phyloP scores from a whole-genome alignment of 1,284 basidiomycete species.

The Trichosporon ovoides region DNA sequence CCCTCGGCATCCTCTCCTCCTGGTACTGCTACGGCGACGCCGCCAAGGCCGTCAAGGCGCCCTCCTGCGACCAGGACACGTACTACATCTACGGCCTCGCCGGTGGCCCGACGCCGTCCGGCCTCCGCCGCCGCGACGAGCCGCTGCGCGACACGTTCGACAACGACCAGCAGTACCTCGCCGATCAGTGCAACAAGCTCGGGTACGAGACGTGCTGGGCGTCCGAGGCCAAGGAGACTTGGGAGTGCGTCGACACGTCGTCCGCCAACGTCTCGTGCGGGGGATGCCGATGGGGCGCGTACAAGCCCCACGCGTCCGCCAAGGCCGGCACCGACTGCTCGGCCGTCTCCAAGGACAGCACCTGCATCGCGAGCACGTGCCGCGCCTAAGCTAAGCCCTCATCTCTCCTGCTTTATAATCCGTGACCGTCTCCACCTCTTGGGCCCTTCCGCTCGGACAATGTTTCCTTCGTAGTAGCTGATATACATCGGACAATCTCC shows the following conservation, averaged over 20 bases:
- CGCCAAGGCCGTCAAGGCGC: background rate
- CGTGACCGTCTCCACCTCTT: too few species aligned
- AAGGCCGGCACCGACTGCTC: background rate
- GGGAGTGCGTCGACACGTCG: constrained; percentile 1
- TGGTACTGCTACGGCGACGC: background rate
- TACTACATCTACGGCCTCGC: background rate
- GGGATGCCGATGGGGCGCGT: background rate
- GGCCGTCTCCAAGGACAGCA: background rate
- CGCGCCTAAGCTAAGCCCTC: background rate
- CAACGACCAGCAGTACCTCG: background rate
- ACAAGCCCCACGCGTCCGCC: background rate
- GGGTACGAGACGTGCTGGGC: background rate
- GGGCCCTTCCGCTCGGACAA: too few species aligned
- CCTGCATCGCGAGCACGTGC: background rate
- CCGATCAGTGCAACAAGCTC: constrained; percentile 1
- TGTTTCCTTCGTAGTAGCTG: too few species aligned
- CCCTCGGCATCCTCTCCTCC: background rate
- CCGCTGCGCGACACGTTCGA: background rate
- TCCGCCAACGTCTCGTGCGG: background rate
- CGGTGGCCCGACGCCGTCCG: background rate
- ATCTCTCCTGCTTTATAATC: too few species aligned
- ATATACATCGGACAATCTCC: too few species aligned
- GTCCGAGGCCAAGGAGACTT: background rate
- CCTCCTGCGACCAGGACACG: background rate
- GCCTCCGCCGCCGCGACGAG: constrained; percentile 2